Conservation (phyloP, 495 filamentous ascomycete genomes). For the Xylaria acuta region DNA sequence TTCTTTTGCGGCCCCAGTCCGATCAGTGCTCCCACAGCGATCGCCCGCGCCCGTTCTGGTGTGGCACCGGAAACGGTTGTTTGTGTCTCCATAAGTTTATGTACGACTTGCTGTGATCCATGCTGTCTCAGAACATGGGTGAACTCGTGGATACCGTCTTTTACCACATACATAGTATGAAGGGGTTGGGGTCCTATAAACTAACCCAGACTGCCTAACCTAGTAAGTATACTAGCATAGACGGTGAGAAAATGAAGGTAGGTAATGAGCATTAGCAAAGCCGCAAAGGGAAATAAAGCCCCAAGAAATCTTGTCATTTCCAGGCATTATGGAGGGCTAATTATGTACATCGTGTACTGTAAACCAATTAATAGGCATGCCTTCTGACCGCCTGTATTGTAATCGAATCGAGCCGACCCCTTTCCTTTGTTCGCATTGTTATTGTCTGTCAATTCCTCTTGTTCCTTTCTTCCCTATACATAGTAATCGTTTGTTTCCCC, state of each 20-base stretch:
- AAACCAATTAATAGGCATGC: background rate
- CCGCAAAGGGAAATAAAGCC: background rate
- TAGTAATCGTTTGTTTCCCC: background rate
- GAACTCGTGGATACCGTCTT: constrained; percentile 13
- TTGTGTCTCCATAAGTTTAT: constrained; percentile 21
- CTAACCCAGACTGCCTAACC: background rate
- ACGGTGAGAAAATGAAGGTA: constrained; percentile 15
- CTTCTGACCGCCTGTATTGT: constrained; percentile 15
- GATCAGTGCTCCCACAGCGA: constrained; percentile 16
- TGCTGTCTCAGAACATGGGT: constrained; percentile 20
- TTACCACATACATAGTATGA: constrained; percentile 12
- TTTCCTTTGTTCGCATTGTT: constrained; percentile 13
- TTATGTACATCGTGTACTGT: constrained; percentile 5
- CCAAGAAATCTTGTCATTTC: background rate
- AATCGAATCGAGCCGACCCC: background rate
- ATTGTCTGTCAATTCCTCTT: background rate
- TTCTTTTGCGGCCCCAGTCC: constrained; percentile 22
- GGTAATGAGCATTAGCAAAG: constrained; percentile 4
- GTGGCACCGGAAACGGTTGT: constrained; percentile 1
- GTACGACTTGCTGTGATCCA: constrained; percentile 18
- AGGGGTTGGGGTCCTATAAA: constrained; percentile 17
- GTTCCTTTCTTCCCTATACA: background rate
- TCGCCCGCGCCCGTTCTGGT: constrained; percentile 19
- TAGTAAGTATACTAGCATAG: background rate
- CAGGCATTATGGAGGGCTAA: constrained; percentile 10